These are phyloP conservation scores for Truncatella angustata DNA, from an alignment of 2,329 filamentous ascomycete species.

Conservation along the genomic window DNA sequence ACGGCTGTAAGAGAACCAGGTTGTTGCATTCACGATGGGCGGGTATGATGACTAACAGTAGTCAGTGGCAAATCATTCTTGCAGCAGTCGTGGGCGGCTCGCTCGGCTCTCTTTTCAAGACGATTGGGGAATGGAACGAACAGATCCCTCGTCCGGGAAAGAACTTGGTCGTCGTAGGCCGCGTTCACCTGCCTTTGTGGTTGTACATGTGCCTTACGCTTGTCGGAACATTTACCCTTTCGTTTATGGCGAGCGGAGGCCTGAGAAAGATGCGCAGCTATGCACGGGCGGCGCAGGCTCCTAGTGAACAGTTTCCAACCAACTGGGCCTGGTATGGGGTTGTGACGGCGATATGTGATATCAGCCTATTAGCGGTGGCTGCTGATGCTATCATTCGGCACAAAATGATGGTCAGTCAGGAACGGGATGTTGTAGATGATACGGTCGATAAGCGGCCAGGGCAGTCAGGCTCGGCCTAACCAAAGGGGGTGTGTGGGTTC, in stretches of 20 bases:
- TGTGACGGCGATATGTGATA: not conserved
- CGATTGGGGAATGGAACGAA: not conserved
- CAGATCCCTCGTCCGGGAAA: not conserved
- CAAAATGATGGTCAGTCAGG: not conserved
- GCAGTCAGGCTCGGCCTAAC: not conserved
- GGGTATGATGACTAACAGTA: not conserved
- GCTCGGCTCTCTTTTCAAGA: not conserved
- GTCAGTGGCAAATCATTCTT: not conserved
- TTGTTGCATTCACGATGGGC: not conserved
- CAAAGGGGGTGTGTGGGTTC: too few species aligned
- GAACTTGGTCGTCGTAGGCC: not conserved
- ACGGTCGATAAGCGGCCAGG: not conserved
- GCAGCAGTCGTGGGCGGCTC: not conserved
- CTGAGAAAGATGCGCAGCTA: not conserved
- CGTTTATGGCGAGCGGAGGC: not conserved
- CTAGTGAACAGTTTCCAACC: not conserved
- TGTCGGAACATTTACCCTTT: not conserved
- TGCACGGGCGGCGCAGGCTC: too few species aligned
- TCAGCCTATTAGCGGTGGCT: not conserved
- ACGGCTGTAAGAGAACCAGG: not conserved
- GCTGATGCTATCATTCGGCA: not conserved
- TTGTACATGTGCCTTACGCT: not conserved
- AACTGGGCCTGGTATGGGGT: not conserved
- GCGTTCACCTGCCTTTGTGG: not conserved
- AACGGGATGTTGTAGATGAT: not conserved